phyloP scores from a whole-genome alignment of 805 yeast species.

The Candida glaebosa region DNA sequence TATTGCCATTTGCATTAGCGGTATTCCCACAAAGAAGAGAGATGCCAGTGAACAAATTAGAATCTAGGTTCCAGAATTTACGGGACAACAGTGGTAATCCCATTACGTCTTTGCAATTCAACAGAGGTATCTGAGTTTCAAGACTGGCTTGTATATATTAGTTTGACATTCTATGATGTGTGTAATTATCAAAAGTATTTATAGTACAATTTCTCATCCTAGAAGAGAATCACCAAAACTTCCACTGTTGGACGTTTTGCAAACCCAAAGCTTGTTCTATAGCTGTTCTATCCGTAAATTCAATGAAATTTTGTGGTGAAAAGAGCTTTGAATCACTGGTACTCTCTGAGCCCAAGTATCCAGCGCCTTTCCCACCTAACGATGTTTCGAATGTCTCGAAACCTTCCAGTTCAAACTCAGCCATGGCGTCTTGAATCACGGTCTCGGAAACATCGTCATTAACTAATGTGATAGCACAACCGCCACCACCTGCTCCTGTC shows the following conservation, averaged over 20 bases:
- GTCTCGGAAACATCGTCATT: constrained; percentile 39
- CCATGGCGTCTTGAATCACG: constrained; percentile 32
- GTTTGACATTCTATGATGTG: background rate
- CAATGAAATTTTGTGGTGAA: constrained; percentile 32
- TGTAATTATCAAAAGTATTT: background rate
- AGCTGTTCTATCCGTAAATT: constrained; percentile 38
- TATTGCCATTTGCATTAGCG: constrained; percentile 91
- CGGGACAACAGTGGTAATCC: constrained; percentile 59
- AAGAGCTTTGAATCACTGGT: constrained; percentile 16
- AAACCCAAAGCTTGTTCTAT: constrained; percentile 49
- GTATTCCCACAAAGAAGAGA: constrained; percentile 88
- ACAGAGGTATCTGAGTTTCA: constrained; percentile 77
- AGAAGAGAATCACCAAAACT: constrained; percentile 48
- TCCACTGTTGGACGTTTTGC: constrained; percentile 46
- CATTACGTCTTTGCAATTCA: constrained; percentile 69
- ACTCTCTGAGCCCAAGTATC: constrained; percentile 31
- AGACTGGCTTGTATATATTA: constrained; percentile 3
- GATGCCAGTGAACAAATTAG: constrained; percentile 58
- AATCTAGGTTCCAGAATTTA: constrained; percentile 57
- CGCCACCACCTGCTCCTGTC: constrained; percentile 99
- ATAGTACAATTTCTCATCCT: background rate
- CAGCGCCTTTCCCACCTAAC: constrained; percentile 90
- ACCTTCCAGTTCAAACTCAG: constrained; percentile 42
- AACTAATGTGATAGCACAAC: constrained; percentile 89
- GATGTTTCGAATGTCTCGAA: constrained; percentile 76